Conservation (phyloP, 805 yeast species). For the Ogataea pilisensis region DNA sequence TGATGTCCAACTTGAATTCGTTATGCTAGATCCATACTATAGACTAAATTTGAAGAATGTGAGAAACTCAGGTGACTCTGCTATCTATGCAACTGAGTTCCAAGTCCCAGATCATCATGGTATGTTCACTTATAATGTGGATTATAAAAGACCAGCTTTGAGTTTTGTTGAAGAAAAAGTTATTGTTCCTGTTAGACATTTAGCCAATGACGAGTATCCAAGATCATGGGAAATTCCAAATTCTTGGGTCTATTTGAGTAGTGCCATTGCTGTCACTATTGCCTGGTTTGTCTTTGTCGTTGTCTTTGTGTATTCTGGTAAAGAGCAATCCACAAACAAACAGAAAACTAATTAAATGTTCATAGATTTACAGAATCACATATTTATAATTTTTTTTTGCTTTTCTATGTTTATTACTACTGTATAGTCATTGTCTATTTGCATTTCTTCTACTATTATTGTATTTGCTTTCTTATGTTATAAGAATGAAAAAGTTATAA, state of each 20-base stretch:
- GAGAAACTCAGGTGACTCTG: conserved; percentile 37
- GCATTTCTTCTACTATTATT: neutral
- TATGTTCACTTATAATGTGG: conserved; percentile 79
- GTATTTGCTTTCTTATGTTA: too few species aligned
- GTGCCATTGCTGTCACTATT: conserved; percentile 61
- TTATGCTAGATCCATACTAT: conserved; percentile 93
- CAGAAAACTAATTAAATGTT: conserved; percentile 22
- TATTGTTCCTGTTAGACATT: conserved; percentile 83
- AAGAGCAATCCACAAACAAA: conserved; percentile 12
- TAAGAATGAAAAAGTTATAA: too few species aligned
- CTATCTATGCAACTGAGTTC: conserved; percentile 53
- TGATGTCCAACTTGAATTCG: conserved; percentile 77
- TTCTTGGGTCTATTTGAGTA: conserved; percentile 84
- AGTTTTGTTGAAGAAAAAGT: conserved; percentile 60
- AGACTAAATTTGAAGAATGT: conserved; percentile 58
- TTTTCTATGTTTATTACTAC: neutral
- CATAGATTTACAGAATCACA: neutral
- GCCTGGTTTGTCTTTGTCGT: conserved; percentile 80
- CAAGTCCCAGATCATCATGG: conserved; percentile 95
- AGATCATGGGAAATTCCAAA: conserved; percentile 92
- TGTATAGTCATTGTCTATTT: neutral
- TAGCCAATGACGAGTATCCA: conserved; percentile 92
- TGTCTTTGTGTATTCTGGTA: conserved; percentile 46
- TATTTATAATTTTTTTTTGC: neutral
- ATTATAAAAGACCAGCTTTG: conserved; percentile 75